These are phyloP conservation scores for Saururus chinensis DNA, from an alignment of 164 flowering plant genomes.

Conservation along the genomic window DNA sequence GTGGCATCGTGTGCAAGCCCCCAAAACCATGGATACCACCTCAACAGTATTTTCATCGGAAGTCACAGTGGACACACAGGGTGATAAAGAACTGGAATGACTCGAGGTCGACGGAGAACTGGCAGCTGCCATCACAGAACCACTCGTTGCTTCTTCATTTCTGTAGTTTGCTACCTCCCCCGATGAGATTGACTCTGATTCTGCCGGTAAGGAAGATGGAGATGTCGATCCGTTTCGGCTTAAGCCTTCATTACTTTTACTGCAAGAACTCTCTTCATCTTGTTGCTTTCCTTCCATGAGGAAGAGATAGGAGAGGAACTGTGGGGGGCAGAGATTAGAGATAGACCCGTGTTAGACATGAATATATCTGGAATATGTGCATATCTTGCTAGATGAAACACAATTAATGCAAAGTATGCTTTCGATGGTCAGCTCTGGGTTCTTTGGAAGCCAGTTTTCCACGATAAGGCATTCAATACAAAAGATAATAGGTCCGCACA, in stretches of 20 bases:
- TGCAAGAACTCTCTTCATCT: neutral
- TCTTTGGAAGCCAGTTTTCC: neutral
- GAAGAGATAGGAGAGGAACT: neutral
- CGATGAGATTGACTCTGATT: neutral
- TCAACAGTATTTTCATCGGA: neutral
- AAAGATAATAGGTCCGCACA: neutral
- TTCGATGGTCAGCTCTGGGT: neutral
- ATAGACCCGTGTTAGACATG: neutral
- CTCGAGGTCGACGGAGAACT: neutral
- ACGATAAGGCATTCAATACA: neutral
- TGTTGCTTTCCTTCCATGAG: neutral
- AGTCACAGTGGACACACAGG: neutral
- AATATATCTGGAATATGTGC: neutral
- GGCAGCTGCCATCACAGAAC: neutral
- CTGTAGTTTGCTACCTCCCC: too few relatives aligned
- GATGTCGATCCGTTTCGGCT: neutral
- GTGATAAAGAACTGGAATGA: neutral
- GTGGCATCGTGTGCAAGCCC: constrained; percentile 3
- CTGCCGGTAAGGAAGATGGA: neutral
- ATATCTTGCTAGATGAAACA: neutral
- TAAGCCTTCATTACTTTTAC: neutral
- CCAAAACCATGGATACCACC: neutral
- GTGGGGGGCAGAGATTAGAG: neutral
- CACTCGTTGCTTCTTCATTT: neutral
- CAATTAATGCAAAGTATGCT: neutral